Base-by-base conservation (phyloP, 768 basidiomycete species). In the Guyanaporus albipodus region DNA sequence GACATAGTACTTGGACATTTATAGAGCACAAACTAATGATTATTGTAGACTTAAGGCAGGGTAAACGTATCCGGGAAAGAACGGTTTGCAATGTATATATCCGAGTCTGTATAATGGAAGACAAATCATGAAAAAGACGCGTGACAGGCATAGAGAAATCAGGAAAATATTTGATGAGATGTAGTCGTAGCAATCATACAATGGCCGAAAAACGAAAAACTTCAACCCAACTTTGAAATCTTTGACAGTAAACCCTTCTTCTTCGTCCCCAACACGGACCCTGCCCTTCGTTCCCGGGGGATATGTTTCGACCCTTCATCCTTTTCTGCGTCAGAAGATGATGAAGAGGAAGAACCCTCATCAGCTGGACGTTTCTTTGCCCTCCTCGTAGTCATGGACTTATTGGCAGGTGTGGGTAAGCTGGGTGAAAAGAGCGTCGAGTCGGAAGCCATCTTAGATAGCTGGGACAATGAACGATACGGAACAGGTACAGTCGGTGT, bases 281-380 rank as follows among this genome's bases (percentile, higher is more conserved):
- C 82, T 31, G 85, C 85, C 48, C 72, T 68, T 45, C 79, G 72
- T 10, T 70, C 70, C 51, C 64, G 70, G 24, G 85, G 85, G 46
- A 87, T 85, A 61, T 86, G 85, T n/a, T 76, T 56, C 15, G 65
- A 63, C 24, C 48, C 52, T n/a, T 42, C 50, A 1, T 28, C 62
- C 28, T 55, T 75, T 0, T 72, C 71, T 1, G 57, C 58, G 17
- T 68, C 70, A 8, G 66, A 67, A 6, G 73, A 67, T 7, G 62
- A 37, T 5, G 40, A 66, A 8, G 62, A 59, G 7, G 72, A 68
- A 6, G 73, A 68, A 21, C 54, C 49, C 15, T 56, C 52, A 4
- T 42, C 38, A 8, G 6, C 43, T 21, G 31, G n/a, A 27, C 46
- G 49, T 23, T 52, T 57, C 37, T 52, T 62, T 24, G 61, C 47